Evolutionary conservation across 108 stramenopile genomes (phyloP), one percentile per base, ranked within the genome.

Genomic region (Epithemia pelagica): DNA sequence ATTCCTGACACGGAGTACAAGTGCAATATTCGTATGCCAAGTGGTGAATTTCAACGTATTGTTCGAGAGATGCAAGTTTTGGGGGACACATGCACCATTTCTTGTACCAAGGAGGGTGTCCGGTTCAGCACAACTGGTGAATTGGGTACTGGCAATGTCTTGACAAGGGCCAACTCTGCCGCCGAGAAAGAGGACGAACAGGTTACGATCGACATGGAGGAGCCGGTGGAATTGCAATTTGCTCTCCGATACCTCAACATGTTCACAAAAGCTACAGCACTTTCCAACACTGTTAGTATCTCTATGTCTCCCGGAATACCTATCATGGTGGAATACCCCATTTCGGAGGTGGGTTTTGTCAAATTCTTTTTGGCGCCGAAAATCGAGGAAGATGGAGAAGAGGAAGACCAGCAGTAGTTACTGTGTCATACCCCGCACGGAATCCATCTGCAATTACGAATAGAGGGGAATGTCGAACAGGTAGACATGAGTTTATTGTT

Each of bases 1-100:
- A 98, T 99, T 66, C 99, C 99, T 1, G 97, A 98, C 66, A 97
- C 96, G 27, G 95, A 97, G 51, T 99, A 99, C 96, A 97, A 96
- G 75, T 95, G 93, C 74, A 96, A 85, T 37, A 84, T 99, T 70
- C 74, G 83, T 64, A 97, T 99, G 96, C 94, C 95, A 32, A 86
- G 93, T 28, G 69, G 65, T 25, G 99, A 99, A 80, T 99, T 98
- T 73, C 92, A 97, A 70, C 83, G 99, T 30, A 99, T 99, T 81
- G 88, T 98, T 62, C 88, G 94, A 61, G 99, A 99, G 70, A 78
- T 99, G 32, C 80, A 91, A 78, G 95, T 98, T 23, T 74, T 99
- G 59, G 99, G 99, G 51, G 98, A 99, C 58, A 97, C 98, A 20
- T 95, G 95, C 84, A 91, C 89, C 70, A 98, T 98, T 76, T 66